Base-by-base conservation (phyloP, 176 grass and related monocot species). In the Hsuehochloa calcarea region DNA sequence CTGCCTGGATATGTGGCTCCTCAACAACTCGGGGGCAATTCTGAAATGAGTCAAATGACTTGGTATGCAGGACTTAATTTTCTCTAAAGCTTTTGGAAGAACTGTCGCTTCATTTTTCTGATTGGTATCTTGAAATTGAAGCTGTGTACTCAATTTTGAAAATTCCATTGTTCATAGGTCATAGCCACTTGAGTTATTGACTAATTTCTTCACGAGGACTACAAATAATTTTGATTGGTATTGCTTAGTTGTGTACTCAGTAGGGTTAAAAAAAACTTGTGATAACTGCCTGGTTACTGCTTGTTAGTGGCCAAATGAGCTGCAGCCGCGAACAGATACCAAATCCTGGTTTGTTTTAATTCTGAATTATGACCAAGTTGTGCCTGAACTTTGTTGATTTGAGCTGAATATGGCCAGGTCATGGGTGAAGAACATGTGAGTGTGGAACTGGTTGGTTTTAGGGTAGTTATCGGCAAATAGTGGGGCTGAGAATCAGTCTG, bases 1-100 rank as follows among this genome's bases (percentile, higher is more conserved):
- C 64, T 91, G 12, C 90, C 86, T 50, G 88, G 90, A 74, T 85
- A 89, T 90, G 78, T 92, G 74, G 77, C 87, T 79, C 83, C 85
- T 50, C 92, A 89, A 43, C 87, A 86, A 70, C 23, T 78, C 56
- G 86, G 84, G 50, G 72, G 68, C 43, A 85, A 84, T 87, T 89
- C 85, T 72, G 92, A 96, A 85, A 93, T 80, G 81, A 79, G 20
- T 38, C 12, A 56, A 81, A 93, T 77, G 52, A 62, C 90, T 65
- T 92, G 87, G 94, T 97, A 92, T 47, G 62, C 47, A 43, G 31
- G 16, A 71, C 45, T 58, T 19, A 72, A 54, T 45, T 79, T 70
- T 54, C 23, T 83, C 50, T 12, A 44, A 10, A 84, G 39, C 37
- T 73, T 46, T 60, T 35, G 22, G 67, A 79, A 73, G 13, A 84